Base-by-base conservation (phyloP, 306 rosid species). In the Comarum palustre region DNA sequence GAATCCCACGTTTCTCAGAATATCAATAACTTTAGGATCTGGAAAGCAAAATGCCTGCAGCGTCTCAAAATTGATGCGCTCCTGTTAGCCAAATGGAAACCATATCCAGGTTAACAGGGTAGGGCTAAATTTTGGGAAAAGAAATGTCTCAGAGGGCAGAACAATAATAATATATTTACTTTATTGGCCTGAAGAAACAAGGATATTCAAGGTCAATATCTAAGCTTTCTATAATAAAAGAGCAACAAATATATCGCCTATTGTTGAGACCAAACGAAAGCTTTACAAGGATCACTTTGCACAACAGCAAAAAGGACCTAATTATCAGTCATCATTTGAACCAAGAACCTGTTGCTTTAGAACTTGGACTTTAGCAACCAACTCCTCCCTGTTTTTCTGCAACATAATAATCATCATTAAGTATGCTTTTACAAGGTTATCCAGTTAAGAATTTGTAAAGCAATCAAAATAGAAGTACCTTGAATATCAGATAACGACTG, bases 351-450 rank as follows among this genome's bases (percentile, higher is more conserved):
- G 89, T 76, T 72, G 78, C 84, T 90, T 91, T 29, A 95, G 74
- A 81, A 83, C 92, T 60, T 91, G 90, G 58, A 95, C 31, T 80
- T 87, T 91, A 25, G 82, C 47, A 41, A 76, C 46, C 68, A 94
- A 84, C 73, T 94, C 99, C 29, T 94, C 96, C 79, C 96, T 89
- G 66, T 76, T 88, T 82, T 78, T 80, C 97, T 94, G 96, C 84
- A 77, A 8, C 71, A 58, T 42, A n/a, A 54, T 14, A 34, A 42
- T 43, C 10, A 57, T 38, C 10, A 10, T 45, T 61, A 17, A 38
- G 29, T 8, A 61, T 63, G n/a, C 11, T 17, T n/a, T 24, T 34
- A 54, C 43, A 48, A 31, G 25, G 16, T 46, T 1, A 24, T 20
- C 4, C 5, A 14, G 45, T 39, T 1, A 20, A 17, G 0, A 29